Conservation (phyloP, 2,329 filamentous ascomycete genomes). For the Alternaria consortialis region DNA sequence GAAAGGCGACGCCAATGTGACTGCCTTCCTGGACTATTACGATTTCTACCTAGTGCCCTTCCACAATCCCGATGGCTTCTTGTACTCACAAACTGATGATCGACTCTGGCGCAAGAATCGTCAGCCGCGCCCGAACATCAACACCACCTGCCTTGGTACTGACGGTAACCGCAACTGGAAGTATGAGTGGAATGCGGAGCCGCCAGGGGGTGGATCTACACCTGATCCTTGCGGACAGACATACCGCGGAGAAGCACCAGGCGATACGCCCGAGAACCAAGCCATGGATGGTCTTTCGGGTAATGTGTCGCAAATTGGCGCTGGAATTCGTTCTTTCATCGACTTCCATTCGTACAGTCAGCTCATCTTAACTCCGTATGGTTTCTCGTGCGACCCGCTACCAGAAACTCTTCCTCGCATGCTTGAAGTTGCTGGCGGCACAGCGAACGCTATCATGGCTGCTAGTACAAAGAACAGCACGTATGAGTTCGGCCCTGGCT, state of each 20-base stretch:
- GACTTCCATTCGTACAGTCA: conserved; percentile 72
- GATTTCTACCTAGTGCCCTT: conserved; percentile 48
- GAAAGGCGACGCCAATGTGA: conserved; percentile 31
- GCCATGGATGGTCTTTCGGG: conserved; percentile 57
- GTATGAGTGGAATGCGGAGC: conserved; percentile 43
- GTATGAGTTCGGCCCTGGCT: conserved; percentile 59
- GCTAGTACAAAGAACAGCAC: conserved; percentile 45
- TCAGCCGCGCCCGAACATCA: conserved; percentile 39
- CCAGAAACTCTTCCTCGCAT: conserved; percentile 60
- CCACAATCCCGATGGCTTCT: conserved; percentile 47
- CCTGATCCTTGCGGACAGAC: conserved; percentile 44
- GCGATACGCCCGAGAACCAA: conserved; percentile 44
- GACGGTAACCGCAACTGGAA: conserved; percentile 51
- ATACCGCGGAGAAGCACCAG: conserved; percentile 43
- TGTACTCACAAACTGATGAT: conserved; percentile 46
- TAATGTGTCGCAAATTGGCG: conserved; percentile 47
- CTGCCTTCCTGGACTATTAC: conserved; percentile 43
- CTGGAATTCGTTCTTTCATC: conserved; percentile 67
- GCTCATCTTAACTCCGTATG: conserved; percentile 66
- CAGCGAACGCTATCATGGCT: conserved; percentile 59
- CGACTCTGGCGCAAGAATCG: conserved; percentile 51
- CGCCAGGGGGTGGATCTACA: conserved; percentile 34
- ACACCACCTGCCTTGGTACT: conserved; percentile 41
- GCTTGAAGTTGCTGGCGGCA: conserved; percentile 45
- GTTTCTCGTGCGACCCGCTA: conserved; percentile 51